Evolutionary conservation across 2,329 filamentous ascomycete genomes (phyloP).

Genomic region (Claviceps cyperi): DNA sequence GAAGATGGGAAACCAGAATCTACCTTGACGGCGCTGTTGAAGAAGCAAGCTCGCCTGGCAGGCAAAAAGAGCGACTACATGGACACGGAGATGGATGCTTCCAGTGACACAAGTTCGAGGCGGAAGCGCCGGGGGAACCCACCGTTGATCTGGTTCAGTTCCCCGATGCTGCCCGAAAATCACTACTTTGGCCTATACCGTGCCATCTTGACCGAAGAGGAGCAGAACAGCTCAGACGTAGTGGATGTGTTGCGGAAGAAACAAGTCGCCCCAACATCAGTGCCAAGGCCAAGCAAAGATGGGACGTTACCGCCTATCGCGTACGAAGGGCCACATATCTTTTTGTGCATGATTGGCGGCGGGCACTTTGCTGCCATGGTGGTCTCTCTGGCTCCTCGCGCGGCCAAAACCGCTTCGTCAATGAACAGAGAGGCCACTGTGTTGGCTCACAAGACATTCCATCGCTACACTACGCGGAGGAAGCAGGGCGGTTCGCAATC

Average conservation of each 20-base stretch:
- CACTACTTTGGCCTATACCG: conserved; percentile 77
- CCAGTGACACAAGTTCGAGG: conserved; percentile 22
- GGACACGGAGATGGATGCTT: conserved; percentile 36
- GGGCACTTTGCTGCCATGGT: conserved; percentile 97
- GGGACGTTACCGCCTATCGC: conserved; percentile 38
- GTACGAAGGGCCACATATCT: conserved; percentile 69
- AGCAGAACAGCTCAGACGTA: conserved; percentile 48
- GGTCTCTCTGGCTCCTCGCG: conserved; percentile 70
- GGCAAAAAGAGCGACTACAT: conserved; percentile 33
- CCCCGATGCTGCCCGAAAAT: conserved; percentile 58
- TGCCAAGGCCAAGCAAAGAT: conserved; percentile 40
- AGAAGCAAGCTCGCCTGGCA: conserved; percentile 65
- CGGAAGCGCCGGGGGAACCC: conserved; percentile 48
- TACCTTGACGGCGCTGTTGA: conserved; percentile 61
- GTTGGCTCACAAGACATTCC: conserved; percentile 92
- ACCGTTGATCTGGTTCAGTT: conserved; percentile 76
- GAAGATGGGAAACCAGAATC: conserved; percentile 46
- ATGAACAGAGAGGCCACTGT: conserved; percentile 78
- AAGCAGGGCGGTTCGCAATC: conserved; percentile 96
- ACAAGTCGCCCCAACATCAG: conserved; percentile 52
- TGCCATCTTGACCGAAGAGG: conserved; percentile 58
- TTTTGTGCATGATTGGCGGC: conserved; percentile 96
- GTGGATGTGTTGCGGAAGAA: conserved; percentile 59
- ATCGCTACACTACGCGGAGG: conserved; percentile 86
- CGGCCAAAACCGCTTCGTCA: conserved; percentile 51